Evolutionary conservation across 2,329 filamentous ascomycete genomes (phyloP).

Genomic region (Phialemoniopsis sp.): DNA sequence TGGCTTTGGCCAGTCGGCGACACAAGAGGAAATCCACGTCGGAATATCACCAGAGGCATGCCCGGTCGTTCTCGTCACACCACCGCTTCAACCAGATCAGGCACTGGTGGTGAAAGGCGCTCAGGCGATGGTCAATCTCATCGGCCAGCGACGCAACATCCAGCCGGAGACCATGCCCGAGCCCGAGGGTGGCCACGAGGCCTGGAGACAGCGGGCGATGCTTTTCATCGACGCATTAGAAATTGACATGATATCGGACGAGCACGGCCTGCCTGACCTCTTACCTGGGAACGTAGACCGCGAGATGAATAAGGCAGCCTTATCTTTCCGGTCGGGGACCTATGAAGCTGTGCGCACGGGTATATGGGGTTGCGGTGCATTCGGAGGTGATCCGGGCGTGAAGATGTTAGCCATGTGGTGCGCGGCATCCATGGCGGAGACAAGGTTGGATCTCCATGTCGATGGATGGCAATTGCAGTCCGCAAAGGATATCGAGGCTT

Average conservation of each 20-base stretch:
- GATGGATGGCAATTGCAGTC: slow-evolving; percentile 7
- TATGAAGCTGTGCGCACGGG: slow-evolving; percentile 17
- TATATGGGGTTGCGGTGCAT: slow-evolving; percentile 29
- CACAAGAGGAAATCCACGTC: slow-evolving; percentile 28
- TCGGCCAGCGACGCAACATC: slow-evolving; percentile 22
- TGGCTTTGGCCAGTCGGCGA: slow-evolving; percentile 28
- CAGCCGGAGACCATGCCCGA: slow-evolving; percentile 3
- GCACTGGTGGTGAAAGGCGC: slow-evolving; percentile 20
- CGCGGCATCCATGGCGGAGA: slow-evolving; percentile 18
- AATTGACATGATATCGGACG: slow-evolving; percentile 19
- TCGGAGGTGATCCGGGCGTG: slow-evolving; percentile 23
- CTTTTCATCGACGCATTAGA: slow-evolving; percentile 31
- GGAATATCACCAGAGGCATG: slow-evolving; percentile 27
- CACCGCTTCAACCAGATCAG: slow-evolving; percentile 17
- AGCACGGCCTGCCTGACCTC: slow-evolving; percentile 18
- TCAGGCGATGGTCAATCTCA: slow-evolving; percentile 20
- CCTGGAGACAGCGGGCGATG: slow-evolving; percentile 19
- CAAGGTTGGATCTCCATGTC: slow-evolving; percentile 13
- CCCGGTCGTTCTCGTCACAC: slow-evolving; percentile 25
- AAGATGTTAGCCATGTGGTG: slow-evolving; percentile 26
- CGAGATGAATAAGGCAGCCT: slow-evolving; percentile 22
- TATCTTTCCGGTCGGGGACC: slow-evolving; percentile 18
- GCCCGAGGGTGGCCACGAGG: neutral
- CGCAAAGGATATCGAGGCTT: slow-evolving; percentile 10
- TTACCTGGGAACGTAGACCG: slow-evolving; percentile 15